These are phyloP conservation scores for Aspergillus quadricinctus DNA, from an alignment of 2,329 filamentous ascomycete species.

Conservation along the genomic window DNA sequence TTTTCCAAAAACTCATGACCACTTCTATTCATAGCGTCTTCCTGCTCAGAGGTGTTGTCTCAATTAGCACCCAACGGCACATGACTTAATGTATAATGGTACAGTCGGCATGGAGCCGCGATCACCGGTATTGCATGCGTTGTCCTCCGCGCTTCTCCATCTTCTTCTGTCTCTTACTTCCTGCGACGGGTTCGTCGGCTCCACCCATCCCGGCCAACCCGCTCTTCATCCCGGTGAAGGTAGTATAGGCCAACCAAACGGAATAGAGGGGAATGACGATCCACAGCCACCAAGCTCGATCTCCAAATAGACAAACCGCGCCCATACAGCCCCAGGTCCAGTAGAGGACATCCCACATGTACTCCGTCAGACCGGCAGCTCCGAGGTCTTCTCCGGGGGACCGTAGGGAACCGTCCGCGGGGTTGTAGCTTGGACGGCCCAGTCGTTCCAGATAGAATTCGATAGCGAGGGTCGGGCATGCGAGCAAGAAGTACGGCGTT, in stretches of 20 bases:
- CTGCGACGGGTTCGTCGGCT: conserved; percentile 20
- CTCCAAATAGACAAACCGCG: conserved; percentile 72
- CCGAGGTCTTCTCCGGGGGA: conserved; percentile 82
- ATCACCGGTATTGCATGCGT: conserved; percentile 40
- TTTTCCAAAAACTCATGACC: neutral
- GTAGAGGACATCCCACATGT: conserved; percentile 96
- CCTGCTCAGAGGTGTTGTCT: neutral
- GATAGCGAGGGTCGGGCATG: conserved; percentile 69
- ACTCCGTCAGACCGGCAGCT: conserved; percentile 85
- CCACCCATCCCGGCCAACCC: conserved; percentile 41
- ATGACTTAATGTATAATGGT: conserved; percentile 3
- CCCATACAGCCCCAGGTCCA: conserved; percentile 80
- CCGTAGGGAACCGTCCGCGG: conserved; percentile 62
- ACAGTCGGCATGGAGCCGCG: neutral
- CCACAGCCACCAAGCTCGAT: conserved; percentile 70
- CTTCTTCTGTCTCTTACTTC: conserved; percentile 52
- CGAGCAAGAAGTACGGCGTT: conserved; percentile 67
- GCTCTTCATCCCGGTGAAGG: conserved; percentile 44
- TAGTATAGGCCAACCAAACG: conserved; percentile 43
- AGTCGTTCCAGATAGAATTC: conserved; percentile 82
- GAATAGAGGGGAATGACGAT: conserved; percentile 47
- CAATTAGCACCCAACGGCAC: too few species aligned
- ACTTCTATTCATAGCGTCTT: neutral
- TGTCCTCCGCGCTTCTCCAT: conserved; percentile 49
- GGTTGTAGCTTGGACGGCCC: conserved; percentile 70